These are phyloP conservation scores for Beta vulgaris DNA, from an alignment of 148 eudicot species.

Conservation along the genomic window DNA sequence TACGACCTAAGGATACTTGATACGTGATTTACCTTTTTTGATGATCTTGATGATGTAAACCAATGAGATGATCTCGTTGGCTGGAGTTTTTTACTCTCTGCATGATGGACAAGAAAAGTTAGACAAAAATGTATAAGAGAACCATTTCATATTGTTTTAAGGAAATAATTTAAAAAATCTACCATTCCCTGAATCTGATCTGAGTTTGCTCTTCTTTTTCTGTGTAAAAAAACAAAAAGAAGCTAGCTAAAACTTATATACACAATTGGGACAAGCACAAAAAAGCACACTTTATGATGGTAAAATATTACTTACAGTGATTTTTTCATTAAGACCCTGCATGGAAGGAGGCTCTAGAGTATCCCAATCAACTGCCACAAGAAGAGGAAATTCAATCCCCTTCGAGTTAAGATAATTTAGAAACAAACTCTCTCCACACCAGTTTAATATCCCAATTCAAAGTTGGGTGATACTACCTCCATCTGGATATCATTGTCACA, in stretches of 20 bases:
- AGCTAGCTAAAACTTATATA: conserved; percentile 3
- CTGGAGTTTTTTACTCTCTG: conserved; percentile 48
- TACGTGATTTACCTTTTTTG: conserved; percentile 51
- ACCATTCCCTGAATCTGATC: conserved; percentile 51
- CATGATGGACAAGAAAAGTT: conserved; percentile 15
- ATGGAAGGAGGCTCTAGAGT: conserved; percentile 62
- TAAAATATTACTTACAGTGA: conserved; percentile 48
- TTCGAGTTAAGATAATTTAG: neutral
- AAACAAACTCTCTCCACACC: neutral
- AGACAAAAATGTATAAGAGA: neutral
- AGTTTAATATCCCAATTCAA: neutral
- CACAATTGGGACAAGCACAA: neutral
- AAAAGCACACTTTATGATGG: neutral
- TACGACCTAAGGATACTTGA: neutral
- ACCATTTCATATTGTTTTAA: neutral
- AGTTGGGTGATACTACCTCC: neutral
- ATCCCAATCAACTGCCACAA: conserved; percentile 64
- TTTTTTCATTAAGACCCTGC: conserved; percentile 60
- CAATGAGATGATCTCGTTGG: conserved; percentile 52
- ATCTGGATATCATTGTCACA: too few relatives aligned
- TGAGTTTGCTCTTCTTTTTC: conserved; percentile 51
- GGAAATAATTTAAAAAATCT: neutral
- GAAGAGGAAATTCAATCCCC: neutral
- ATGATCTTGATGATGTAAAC: conserved; percentile 67
- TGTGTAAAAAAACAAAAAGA: conserved; percentile 29